phyloP scores from a whole-genome alignment of 768 basidiomycete species.

The Auricularia sp. region DNA sequence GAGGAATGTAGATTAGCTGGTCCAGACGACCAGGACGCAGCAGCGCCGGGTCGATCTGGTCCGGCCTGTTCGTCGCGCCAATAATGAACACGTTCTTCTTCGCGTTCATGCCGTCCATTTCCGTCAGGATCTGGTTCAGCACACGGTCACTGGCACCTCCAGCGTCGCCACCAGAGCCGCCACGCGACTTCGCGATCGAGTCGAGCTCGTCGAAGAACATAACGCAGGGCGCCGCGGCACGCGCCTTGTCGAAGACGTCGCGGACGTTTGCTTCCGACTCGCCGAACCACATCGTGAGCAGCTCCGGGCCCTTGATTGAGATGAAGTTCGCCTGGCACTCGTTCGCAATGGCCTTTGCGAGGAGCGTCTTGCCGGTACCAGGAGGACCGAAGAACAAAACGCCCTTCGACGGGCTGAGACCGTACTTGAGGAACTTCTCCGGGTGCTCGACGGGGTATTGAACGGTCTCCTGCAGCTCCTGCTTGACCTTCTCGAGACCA shows the following conservation, averaged over 20 bases:
- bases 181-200: constrained; percentile 96
- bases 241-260: constrained; percentile 98
- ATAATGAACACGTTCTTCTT: constrained; percentile 99
- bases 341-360: constrained; percentile 98
- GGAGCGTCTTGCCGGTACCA: constrained; percentile 98
- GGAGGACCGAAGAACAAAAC: constrained; percentile 99
- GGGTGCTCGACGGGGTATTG: constrained; percentile 99
- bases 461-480: constrained; percentile 96
- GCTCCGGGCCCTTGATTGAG: constrained; percentile 97
- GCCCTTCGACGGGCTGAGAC: constrained; percentile 99
- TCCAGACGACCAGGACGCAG: constrained; percentile 97
- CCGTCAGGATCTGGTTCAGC: constrained; percentile 91
- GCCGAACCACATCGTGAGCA: constrained; percentile 99
- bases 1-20: constrained; percentile 97
- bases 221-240: constrained; percentile 97
- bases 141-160: constrained; percentile 98
- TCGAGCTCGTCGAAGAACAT: constrained; percentile 99
- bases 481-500: constrained; percentile 99
- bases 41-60: constrained; percentile 88
- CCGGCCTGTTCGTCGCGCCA: constrained; percentile 92
- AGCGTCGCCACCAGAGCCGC: constrained; percentile 72
- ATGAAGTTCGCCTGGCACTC: constrained; percentile 99
- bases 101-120: constrained; percentile 98
- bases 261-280: constrained; percentile 99
- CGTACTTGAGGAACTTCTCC: constrained; percentile 99